Conservation (phyloP, 2,329 filamentous ascomycete species). For the Phialophora verrucosa region DNA sequence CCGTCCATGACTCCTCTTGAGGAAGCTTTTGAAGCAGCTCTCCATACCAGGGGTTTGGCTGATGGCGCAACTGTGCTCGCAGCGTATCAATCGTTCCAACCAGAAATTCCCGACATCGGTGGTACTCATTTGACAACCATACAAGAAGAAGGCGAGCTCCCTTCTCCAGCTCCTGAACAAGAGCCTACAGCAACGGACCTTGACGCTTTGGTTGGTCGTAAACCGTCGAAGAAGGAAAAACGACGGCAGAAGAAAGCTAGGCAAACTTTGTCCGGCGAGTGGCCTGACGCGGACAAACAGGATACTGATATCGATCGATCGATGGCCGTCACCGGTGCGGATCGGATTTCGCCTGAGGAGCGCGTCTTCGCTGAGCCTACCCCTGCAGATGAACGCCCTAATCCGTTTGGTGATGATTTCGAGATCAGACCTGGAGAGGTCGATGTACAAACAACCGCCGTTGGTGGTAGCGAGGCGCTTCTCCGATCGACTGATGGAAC, state of each 20-base stretch:
- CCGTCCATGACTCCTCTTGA: conserved; percentile 29
- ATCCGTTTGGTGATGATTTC: conserved; percentile 34
- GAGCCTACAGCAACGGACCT: not conserved
- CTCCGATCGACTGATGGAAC: conserved; percentile 6
- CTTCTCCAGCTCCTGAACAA: conserved; percentile 5
- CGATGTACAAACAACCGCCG: not conserved
- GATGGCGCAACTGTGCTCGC: conserved; percentile 28
- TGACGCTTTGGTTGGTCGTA: conserved; percentile 14
- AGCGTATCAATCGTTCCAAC: conserved; percentile 34
- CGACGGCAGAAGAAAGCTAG: conserved; percentile 33
- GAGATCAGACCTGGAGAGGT: conserved; percentile 11
- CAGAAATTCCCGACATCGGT: conserved; percentile 20
- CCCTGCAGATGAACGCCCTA: conserved; percentile 14
- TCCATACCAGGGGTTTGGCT: conserved; percentile 33
- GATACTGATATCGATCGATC: not conserved
- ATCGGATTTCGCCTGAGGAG: conserved; percentile 2
- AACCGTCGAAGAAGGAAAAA: conserved; percentile 35
- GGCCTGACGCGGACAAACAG: not conserved
- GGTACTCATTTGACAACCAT: conserved; percentile 25
- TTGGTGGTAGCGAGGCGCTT: not conserved
- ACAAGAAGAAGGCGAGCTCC: conserved; percentile 25
- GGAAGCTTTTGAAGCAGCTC: conserved; percentile 34
- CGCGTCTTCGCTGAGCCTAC: conserved; percentile 1
- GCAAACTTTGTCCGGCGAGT: not conserved
- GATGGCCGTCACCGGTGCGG: not conserved